Conservation (phyloP, 2,329 filamentous ascomycete species). For the Aureobasidium sp. region DNA sequence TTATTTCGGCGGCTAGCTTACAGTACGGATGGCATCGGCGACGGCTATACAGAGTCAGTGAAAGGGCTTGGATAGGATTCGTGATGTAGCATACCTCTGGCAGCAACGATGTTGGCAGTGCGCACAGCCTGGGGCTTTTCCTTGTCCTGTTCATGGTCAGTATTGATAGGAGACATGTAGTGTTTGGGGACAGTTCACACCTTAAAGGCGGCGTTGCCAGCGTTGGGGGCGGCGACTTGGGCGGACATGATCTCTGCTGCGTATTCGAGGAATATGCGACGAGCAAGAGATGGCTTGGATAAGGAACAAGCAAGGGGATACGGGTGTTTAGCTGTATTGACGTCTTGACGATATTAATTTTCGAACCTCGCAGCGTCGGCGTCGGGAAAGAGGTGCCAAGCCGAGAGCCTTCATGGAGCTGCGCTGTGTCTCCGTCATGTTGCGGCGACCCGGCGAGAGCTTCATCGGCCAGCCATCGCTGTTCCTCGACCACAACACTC, state of each 20-base stretch:
- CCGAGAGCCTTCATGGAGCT: not conserved
- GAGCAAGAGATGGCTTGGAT: not conserved
- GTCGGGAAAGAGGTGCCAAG: not conserved
- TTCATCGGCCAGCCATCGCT: not conserved
- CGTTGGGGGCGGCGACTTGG: constrained; percentile 37
- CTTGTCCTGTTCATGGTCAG: constrained; percentile 55
- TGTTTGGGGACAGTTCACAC: constrained; percentile 27
- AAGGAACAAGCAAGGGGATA: not conserved
- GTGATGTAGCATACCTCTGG: constrained; percentile 59
- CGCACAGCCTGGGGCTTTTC: constrained; percentile 98
- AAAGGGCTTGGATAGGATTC: not conserved
- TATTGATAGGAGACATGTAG: not conserved
- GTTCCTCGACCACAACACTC: not conserved
- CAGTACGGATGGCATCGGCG: constrained; percentile 91
- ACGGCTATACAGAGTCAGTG: constrained; percentile 54
- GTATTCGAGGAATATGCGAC: not conserved
- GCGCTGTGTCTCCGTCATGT: not conserved
- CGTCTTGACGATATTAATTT: not conserved
- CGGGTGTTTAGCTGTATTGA: not conserved
- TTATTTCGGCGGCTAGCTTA: constrained; percentile 28
- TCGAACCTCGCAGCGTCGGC: not conserved
- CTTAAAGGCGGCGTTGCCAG: constrained; percentile 59
- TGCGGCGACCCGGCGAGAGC: not conserved
- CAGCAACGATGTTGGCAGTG: constrained; percentile 92
- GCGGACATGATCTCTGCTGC: constrained; percentile 25